A percentile compares a stretch with the other conserved stretches of the same genome.
Conservation (phyloP, 768 basidiomycete genomes). For the Auricularia sp. region DNA sequence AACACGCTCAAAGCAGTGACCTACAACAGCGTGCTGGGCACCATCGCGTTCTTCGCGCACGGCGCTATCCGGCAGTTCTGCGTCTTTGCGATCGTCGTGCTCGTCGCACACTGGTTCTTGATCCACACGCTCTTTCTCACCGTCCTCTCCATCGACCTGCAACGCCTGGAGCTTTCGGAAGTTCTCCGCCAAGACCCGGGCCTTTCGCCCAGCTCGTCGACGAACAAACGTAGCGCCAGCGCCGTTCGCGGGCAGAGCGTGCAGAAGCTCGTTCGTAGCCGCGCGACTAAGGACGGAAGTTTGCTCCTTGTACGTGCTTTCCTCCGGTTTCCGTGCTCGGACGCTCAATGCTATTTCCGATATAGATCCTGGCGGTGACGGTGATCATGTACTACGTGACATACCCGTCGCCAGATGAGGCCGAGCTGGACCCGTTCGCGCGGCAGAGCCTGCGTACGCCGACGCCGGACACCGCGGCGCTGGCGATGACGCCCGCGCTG, state of each 20-base stretch:
- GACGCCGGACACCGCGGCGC: constrained; percentile 9
- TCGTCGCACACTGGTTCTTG: constrained; percentile 95
- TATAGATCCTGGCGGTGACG: constrained; percentile 67
- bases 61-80: constrained; percentile 90
- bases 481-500: constrained; percentile 39
- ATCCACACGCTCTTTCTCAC: constrained; percentile 94
- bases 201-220: constrained; percentile 15
- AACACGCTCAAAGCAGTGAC: constrained; percentile 88
- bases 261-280: constrained; percentile 47
- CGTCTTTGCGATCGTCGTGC: constrained; percentile 84
- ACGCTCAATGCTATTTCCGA: too few relatives aligned
- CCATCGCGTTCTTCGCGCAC: constrained; percentile 62
- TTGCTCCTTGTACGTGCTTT: constrained; percentile 53
- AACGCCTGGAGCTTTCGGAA: constrained; percentile 85
- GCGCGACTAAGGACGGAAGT: constrained; percentile 70
- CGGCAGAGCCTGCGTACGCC: constrained; percentile 4
- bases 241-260: background rate
- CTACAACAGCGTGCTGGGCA: constrained; percentile 71
- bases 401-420: constrained; percentile 29
- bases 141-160: constrained; percentile 91
- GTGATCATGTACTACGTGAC: constrained; percentile 68
- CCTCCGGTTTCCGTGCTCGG: background rate
- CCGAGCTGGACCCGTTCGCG: constrained; percentile 6
- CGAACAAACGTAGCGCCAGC: constrained; percentile 3
- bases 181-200: constrained; percentile 65